Base-by-base conservation (phyloP, 2,329 filamentous ascomycete species). In the Alternaria alternata region DNA sequence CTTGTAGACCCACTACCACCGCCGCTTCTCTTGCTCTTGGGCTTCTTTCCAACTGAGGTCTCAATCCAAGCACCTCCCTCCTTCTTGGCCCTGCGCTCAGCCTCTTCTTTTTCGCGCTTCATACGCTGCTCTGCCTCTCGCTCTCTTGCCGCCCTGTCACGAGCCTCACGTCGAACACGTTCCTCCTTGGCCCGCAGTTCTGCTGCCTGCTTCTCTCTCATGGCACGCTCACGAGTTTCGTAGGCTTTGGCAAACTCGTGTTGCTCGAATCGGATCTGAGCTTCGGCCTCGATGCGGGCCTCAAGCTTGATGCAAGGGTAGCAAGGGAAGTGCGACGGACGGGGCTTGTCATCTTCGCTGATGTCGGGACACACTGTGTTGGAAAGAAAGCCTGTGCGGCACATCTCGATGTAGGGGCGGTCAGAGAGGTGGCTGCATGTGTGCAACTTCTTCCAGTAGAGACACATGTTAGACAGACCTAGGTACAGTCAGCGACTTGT, bases 391-490 rank as follows among this genome's bases (percentile, higher is more conserved):
- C 69, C 67, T 1, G 64, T 30, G 6, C 63, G 64, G 59, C 70
- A 73, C 67, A 69, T 64, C 36, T 70, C 66, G 54, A 73, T 59
- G 58, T 72, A 70, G 3, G 63, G 65, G 2, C 69, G 65, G 48
- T 68, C 67, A 1, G 60, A 64, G 51, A 51, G 38, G 61, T 71
- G 63, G 4, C 44, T 54, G 58, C 70, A 73, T 4, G 67, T 70
- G 51, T 72, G 68, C 7, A 53, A 41, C 34, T 73, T 73, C 43
- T 63, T 71, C 68, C 69, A 71, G 64, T 71, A 72, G 22, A 55
- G 57, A 53, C 70, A 73, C 70, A 73, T 73, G 41, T 7, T 63
- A 49, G 38, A 18, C 5, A 47, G 22, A 14, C 38, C 57, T 34
- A 36, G n/a, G 7, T 5, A 26, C 28, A 5, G 26, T 51, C 14